phyloP scores from a whole-genome alignment of 2,329 filamentous ascomycete species.

The Cephalotrichum gorgonifer region DNA sequence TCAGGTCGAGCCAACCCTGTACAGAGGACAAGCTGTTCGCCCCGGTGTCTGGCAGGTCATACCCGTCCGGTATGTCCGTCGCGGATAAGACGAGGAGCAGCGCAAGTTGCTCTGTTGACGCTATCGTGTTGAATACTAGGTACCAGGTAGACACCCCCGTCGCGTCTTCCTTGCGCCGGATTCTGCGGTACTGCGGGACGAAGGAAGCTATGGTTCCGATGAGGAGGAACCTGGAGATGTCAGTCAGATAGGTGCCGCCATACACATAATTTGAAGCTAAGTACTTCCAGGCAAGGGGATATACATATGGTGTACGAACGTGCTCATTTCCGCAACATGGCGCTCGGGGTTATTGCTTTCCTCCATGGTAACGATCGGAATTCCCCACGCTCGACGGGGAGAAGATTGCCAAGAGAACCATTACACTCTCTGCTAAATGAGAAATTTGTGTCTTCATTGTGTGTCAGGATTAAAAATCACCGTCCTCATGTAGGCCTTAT shows the following conservation, averaged over 20 bases:
- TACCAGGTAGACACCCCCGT: constrained; percentile 3
- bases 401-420: too few species aligned
- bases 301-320: neutral
- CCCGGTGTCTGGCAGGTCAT: constrained; percentile 1
- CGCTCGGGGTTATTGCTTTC: neutral
- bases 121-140: constrained; percentile 1
- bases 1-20: constrained; percentile 3
- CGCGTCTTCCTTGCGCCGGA: neutral
- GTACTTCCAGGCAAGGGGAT: neutral
- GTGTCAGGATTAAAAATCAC: too few species aligned
- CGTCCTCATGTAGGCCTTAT: too few species aligned
- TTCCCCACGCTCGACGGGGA: too few species aligned
- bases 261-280: too few species aligned
- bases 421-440: too few species aligned
- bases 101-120: constrained; percentile 1
- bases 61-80: neutral
- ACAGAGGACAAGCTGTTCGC: constrained; percentile 2
- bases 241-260: neutral
- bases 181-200: constrained; percentile 2
- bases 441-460: too few species aligned
- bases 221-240: neutral
- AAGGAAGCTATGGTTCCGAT: constrained; percentile 1
- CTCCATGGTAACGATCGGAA: neutral
- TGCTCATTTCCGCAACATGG: constrained; percentile 6
- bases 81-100: constrained; percentile 1